Evolutionary conservation across 768 basidiomycete species (phyloP).

Genomic region (Tremella fuciformis): DNA sequence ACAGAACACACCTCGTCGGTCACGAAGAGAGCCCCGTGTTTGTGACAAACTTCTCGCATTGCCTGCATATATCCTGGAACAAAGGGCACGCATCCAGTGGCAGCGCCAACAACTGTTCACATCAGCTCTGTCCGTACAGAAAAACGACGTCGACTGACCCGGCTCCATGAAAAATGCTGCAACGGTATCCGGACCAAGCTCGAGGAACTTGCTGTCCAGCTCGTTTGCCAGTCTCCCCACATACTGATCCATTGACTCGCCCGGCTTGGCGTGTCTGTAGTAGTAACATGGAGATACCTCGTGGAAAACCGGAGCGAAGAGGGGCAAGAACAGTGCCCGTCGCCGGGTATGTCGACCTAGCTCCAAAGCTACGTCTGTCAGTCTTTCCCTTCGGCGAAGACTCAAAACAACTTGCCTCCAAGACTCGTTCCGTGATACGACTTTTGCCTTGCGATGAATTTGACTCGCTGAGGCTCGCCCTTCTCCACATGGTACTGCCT

Average conservation of each 20-base stretch:
- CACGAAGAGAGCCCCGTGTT: conserved; percentile 62
- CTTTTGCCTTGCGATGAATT: conserved; percentile 73
- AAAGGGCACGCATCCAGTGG: conserved; percentile 71
- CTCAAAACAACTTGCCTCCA: conserved; percentile 1
- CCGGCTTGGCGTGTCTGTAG: conserved; percentile 68
- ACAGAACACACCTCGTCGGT: conserved; percentile 61
- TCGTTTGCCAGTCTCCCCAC: conserved; percentile 73
- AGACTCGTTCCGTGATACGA: conserved; percentile 78
- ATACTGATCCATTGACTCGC: conserved; percentile 75
- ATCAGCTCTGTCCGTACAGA: too few species aligned
- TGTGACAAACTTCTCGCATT: conserved; percentile 60
- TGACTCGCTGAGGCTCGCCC: conserved; percentile 66
- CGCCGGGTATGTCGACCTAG: conserved; percentile 63
- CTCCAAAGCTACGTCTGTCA: conserved; percentile 61
- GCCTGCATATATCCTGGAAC: conserved; percentile 83
- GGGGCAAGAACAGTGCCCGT: conserved; percentile 42
- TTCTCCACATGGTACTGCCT: conserved; percentile 67
- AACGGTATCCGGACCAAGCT: conserved; percentile 76
- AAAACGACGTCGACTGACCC: conserved; percentile 5
- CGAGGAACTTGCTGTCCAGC: conserved; percentile 78
- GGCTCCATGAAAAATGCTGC: conserved; percentile 47
- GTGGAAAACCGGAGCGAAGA: conserved; percentile 57
- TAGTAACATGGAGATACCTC: conserved; percentile 82
- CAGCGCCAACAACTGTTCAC: conserved; percentile 83
- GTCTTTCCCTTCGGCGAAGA: not conserved